A percentile compares a stretch with the other conserved stretches of the same genome.
Conservation (phyloP, 768 basidiomycete species). For the Psilocybe azurescens region DNA sequence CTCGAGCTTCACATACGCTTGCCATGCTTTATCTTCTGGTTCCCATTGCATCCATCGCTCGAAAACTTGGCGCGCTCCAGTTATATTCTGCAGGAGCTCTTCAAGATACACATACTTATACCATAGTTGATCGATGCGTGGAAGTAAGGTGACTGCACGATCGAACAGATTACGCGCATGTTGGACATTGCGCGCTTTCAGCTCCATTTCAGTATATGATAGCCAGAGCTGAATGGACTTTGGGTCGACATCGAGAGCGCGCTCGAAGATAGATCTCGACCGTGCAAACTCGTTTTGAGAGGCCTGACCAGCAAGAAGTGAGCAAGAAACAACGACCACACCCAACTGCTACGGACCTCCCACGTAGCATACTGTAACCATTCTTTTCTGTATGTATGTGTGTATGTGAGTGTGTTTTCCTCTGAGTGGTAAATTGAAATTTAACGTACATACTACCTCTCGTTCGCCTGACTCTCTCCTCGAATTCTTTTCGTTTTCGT, state of each 20-base stretch:
- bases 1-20: constrained; percentile 99
- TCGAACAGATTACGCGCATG: constrained; percentile 98
- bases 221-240: constrained; percentile 92
- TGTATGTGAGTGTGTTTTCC: too few species aligned
- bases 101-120: constrained; percentile 99
- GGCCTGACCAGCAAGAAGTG: constrained; percentile 50
- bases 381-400: constrained; percentile 62
- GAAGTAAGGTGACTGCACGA: constrained; percentile 94
- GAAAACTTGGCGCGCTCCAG: constrained; percentile 96
- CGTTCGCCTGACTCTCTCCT: constrained; percentile 83
- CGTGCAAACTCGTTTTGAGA: constrained; percentile 96
- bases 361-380: constrained; percentile 88
- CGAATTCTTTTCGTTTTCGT: constrained; percentile 86
- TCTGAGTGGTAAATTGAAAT: neutral
- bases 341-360: constrained; percentile 55
- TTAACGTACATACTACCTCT: constrained; percentile 75
- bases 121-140: constrained; percentile 97
- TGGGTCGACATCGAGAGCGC: constrained; percentile 95
- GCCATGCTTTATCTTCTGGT: constrained; percentile 99
- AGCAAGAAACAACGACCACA: neutral
- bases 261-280: constrained; percentile 94
- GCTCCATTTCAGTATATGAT: constrained; percentile 95
- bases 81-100: constrained; percentile 93
- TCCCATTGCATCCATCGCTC: constrained; percentile 99
- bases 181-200: constrained; percentile 96